These are phyloP conservation scores for Amphibolis antarctica DNA, from an alignment of 106 monocot genomes.

Conservation along the genomic window DNA sequence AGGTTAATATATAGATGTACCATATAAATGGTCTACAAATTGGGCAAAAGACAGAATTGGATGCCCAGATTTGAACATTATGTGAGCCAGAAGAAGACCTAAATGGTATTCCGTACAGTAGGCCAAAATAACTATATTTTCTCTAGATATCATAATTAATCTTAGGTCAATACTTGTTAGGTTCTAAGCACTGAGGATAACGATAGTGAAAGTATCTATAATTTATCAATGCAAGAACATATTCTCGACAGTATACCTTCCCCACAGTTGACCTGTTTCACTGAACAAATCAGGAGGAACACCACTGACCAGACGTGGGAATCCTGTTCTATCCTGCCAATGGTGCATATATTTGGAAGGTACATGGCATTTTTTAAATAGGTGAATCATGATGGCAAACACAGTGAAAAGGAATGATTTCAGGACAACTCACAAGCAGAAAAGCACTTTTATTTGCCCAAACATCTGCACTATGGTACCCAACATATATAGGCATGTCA, in stretches of 20 bases:
- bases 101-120: too few relatives aligned
- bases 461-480: conserved; percentile 97
- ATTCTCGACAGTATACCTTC: conserved; percentile 38
- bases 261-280: conserved; percentile 98
- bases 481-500: conserved; percentile 99
- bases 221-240: too few relatives aligned
- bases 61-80: too few relatives aligned
- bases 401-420: background rate
- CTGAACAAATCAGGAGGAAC: conserved; percentile 98
- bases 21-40: too few relatives aligned
- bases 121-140: too few relatives aligned
- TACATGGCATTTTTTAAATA: background rate
- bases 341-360: background rate
- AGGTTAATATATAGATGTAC: too few relatives aligned
- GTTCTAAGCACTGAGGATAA: too few relatives aligned
- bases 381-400: background rate
- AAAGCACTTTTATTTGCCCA: conserved; percentile 90
- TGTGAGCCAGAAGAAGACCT: too few relatives aligned
- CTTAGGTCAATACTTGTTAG: too few relatives aligned
- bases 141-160: too few relatives aligned
- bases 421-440: conserved; percentile 46
- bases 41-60: too few relatives aligned
- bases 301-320: conserved; percentile 84
- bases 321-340: conserved; percentile 61
- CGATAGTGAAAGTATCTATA: too few relatives aligned